These are phyloP conservation scores for Cucurbita argyrosperma DNA, from an alignment of 306 rosid genomes.

Conservation along the genomic window DNA sequence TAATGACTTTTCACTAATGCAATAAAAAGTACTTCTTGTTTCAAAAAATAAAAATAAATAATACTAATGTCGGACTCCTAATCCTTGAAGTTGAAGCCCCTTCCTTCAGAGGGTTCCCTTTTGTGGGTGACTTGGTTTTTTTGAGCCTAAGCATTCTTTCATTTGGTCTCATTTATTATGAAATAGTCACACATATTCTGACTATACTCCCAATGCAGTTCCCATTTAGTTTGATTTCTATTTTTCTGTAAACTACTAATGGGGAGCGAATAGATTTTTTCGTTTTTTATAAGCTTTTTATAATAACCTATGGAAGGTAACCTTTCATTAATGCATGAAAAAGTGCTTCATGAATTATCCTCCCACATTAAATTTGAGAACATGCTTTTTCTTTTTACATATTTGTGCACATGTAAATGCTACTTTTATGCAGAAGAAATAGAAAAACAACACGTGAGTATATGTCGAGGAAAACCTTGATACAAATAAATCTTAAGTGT, in stretches of 20 bases:
- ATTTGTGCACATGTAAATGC: background rate
- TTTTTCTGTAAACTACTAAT: background rate
- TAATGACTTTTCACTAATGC: background rate
- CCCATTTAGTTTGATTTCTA: background rate
- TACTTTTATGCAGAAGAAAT: background rate
- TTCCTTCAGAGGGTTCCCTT: no score
- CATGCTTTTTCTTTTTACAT: background rate
- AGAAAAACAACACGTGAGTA: background rate
- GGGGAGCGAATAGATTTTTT: background rate
- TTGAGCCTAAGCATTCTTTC: no score
- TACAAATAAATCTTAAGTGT: background rate
- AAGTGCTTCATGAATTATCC: background rate
- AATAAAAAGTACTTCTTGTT: no score
- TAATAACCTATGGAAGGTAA: background rate
- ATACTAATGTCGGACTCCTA: no score
- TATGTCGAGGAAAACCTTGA: background rate
- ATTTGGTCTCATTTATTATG: no score
- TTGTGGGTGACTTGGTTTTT: no score
- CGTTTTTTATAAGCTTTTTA: background rate
- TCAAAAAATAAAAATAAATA: no score
- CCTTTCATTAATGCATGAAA: background rate
- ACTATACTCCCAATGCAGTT: no score
- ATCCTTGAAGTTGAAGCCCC: no score
- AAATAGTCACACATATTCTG: no score
- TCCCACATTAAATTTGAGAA: background rate